These are phyloP conservation scores for Pouteria campechiana DNA, from an alignment of 179 eudicot genomes.

Conservation along the genomic window DNA sequence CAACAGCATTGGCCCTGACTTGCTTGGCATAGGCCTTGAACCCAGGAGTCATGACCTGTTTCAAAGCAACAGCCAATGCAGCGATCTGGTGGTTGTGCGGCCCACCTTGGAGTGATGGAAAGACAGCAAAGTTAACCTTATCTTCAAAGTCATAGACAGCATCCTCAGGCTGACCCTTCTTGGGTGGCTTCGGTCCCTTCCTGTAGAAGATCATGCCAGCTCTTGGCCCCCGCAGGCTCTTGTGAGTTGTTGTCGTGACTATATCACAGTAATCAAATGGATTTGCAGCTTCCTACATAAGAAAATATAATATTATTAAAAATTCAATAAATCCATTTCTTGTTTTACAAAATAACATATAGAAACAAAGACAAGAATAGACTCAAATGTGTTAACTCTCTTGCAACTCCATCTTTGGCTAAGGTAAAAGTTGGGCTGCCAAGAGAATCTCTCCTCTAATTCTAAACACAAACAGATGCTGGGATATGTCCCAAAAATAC, in stretches of 20 bases:
- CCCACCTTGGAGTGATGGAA: constrained; percentile 70
- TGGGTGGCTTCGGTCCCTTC: constrained; percentile 62
- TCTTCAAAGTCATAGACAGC: constrained; percentile 70
- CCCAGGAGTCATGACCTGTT: constrained; percentile 54
- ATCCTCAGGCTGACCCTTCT: constrained; percentile 60
- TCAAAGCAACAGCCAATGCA: constrained; percentile 67
- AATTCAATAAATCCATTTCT: too few species aligned
- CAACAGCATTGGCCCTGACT: constrained; percentile 68
- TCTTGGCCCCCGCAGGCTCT: constrained; percentile 61
- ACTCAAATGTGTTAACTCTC: too few species aligned
- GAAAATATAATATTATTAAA: not conserved
- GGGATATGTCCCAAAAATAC: too few species aligned
- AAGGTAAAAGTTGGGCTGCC: too few species aligned
- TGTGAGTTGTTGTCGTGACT: constrained; percentile 74
- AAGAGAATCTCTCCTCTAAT: too few species aligned
- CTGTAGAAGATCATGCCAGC: constrained; percentile 78
- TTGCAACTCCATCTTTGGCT: too few species aligned
- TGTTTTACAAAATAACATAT: not conserved
- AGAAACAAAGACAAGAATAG: not conserved
- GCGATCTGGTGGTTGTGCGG: constrained; percentile 77
- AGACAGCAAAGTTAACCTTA: constrained; percentile 64
- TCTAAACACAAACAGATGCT: too few species aligned
- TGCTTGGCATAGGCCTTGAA: constrained; percentile 73
- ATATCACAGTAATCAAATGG: constrained; percentile 75
- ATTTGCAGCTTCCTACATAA: constrained; percentile 55